Conservation (phyloP, 129 eudicot genomes). For the Chrysanthemum makinoi region DNA sequence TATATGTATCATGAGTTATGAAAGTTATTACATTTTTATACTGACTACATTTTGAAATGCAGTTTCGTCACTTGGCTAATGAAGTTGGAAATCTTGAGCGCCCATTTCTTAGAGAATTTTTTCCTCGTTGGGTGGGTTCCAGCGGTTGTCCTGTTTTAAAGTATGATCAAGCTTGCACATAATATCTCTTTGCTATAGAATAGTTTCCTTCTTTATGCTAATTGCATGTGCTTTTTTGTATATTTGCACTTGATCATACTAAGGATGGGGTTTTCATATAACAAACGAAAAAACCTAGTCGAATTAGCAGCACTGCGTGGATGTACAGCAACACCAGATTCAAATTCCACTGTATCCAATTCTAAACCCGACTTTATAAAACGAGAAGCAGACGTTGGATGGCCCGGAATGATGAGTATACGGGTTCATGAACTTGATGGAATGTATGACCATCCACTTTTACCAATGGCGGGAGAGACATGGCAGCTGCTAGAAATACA, state of each 20-base stretch:
- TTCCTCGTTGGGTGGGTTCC: slow-evolving; percentile 92
- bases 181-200: background rate
- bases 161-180: slow-evolving; percentile 34
- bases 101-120: slow-evolving; percentile 93
- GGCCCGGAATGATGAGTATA: slow-evolving; percentile 99
- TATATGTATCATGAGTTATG: background rate
- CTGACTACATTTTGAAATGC: slow-evolving; percentile 26
- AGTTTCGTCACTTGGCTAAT: slow-evolving; percentile 94
- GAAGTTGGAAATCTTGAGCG: slow-evolving; percentile 99
- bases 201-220: slow-evolving; percentile 20
- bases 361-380: slow-evolving; percentile 59
- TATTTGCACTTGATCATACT: slow-evolving; percentile 17
- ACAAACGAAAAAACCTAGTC: slow-evolving; percentile 80
- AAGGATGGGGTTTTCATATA: slow-evolving; percentile 96
- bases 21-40: slow-evolving; percentile 7
- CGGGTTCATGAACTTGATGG: slow-evolving; percentile 98
- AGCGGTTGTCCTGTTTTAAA: slow-evolving; percentile 94
- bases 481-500: slow-evolving; percentile 95
- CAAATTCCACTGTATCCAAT: slow-evolving; percentile 33
- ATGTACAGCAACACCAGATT: slow-evolving; percentile 67
- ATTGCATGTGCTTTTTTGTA: slow-evolving; percentile 23
- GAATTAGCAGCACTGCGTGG: slow-evolving; percentile 89
- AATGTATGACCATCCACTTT: slow-evolving; percentile 95
- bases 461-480: slow-evolving; percentile 97
- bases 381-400: slow-evolving; percentile 75